Evolutionary conservation across 495 filamentous ascomycete genomes (phyloP).

Genomic region (Clohesyomyces aquaticus): DNA sequence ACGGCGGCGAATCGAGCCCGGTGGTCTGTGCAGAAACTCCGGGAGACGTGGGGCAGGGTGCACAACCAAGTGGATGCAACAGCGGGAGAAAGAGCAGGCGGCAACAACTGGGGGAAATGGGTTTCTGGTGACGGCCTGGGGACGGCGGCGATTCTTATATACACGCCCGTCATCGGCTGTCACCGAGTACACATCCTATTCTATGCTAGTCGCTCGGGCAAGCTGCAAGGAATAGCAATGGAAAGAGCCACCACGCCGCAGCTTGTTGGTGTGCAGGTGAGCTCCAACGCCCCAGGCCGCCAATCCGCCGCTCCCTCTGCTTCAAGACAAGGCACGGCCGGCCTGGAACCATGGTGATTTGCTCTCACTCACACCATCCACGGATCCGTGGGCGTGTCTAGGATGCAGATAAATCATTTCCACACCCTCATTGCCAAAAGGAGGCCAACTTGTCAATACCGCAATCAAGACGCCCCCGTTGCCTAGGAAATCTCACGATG

Average conservation of each 20-base stretch:
- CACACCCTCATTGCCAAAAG: neutral
- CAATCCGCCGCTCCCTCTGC: neutral
- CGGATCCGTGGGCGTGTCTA: no score
- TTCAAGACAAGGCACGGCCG: neutral
- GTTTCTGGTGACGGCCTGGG: no score
- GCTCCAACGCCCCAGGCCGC: no score
- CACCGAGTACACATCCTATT: neutral
- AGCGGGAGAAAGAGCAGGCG: no score
- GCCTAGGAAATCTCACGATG: conserved; percentile 14
- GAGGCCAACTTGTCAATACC: neutral
- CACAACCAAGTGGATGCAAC: no score
- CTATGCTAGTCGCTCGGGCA: no score
- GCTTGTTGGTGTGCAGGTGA: neutral
- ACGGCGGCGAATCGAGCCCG: neutral
- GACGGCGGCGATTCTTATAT: no score
- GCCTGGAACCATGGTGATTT: no score
- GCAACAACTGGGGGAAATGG: neutral
- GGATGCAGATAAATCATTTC: no score
- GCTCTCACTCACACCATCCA: no score
- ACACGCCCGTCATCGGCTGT: neutral
- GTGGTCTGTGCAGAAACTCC: conserved; percentile 24
- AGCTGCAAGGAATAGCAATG: neutral
- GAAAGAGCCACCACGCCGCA: conserved; percentile 5
- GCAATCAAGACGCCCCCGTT: conserved; percentile 11
- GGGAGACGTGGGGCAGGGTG: conserved; percentile 29